Conservation (phyloP, 306 rosid genomes). For the Rosa persica region DNA sequence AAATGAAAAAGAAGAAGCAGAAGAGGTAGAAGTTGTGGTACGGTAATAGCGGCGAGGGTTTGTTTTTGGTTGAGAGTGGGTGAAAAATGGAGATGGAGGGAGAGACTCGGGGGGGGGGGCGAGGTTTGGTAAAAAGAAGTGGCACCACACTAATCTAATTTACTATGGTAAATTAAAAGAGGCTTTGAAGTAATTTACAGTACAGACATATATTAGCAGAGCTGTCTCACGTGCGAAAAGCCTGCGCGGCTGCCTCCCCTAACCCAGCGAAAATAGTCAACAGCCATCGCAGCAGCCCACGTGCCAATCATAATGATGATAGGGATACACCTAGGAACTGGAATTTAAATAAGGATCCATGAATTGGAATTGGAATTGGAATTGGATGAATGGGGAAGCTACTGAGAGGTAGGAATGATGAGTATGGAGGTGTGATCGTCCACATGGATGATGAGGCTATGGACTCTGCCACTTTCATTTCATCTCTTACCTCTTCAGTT, state of each 20-base stretch:
- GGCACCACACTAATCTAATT: neutral
- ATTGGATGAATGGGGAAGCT: neutral
- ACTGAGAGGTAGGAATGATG: neutral
- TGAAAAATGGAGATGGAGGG: slow-evolving; percentile 31
- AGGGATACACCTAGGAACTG: no score
- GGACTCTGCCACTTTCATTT: slow-evolving; percentile 10
- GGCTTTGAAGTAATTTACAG: no score
- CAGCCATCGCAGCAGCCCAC: no score
- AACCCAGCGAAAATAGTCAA: neutral
- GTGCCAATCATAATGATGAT: no score
- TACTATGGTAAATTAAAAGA: neutral
- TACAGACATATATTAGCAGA: no score
- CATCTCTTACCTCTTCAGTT: neutral
- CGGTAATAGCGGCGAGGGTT: slow-evolving; percentile 41
- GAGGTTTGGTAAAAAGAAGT: slow-evolving; percentile 32
- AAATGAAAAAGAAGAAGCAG: neutral
- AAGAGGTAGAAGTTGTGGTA: no score
- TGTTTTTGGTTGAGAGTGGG: slow-evolving; percentile 22
- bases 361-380: no score
- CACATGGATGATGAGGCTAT: neutral
- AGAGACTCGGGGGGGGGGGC: no score
- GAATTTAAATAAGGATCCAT: no score
- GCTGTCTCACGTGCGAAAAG: neutral
- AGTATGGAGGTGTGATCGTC: slow-evolving; percentile 16
- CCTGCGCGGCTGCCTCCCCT: neutral